Conservation (phyloP, 2,329 filamentous ascomycete genomes). For the Stachybotrys elegans region DNA sequence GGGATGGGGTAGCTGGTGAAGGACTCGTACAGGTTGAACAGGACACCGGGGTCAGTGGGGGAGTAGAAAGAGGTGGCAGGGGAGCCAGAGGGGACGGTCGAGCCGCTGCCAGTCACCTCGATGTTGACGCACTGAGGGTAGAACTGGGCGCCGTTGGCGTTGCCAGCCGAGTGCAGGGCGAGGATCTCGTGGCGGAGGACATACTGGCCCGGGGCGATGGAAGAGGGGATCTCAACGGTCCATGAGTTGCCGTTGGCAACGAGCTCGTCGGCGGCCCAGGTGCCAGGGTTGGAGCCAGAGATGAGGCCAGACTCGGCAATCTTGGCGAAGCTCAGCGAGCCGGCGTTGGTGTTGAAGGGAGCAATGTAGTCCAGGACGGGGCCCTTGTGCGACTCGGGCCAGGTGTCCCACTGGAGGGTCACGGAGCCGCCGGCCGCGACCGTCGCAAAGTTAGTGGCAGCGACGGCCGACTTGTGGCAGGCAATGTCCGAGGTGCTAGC, state of each 20-base stretch:
- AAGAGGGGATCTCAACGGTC: constrained; percentile 25
- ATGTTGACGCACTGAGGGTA: constrained; percentile 49
- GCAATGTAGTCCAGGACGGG: constrained; percentile 62
- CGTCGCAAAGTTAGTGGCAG: constrained; percentile 30
- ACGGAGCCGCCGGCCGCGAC: constrained; percentile 35
- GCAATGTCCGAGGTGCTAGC: constrained; percentile 36
- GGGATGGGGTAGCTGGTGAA: constrained; percentile 19
- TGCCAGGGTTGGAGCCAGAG: constrained; percentile 35
- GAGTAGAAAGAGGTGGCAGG: constrained; percentile 24
- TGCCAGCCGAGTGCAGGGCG: constrained; percentile 37
- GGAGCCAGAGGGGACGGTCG: constrained; percentile 24
- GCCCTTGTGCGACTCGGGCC: constrained; percentile 39
- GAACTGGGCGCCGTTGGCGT: constrained; percentile 42
- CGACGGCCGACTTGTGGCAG: constrained; percentile 36
- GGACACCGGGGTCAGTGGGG: constrained; percentile 22
- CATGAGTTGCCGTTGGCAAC: constrained; percentile 31
- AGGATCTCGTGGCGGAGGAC: constrained; percentile 49
- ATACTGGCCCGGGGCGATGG: constrained; percentile 33
- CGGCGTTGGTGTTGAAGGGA: constrained; percentile 48
- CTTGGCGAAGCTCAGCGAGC: constrained; percentile 56
- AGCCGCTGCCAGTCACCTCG: constrained; percentile 34
- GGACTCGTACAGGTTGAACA: constrained; percentile 25
- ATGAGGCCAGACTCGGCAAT: constrained; percentile 48
- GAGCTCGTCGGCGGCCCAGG: constrained; percentile 34
- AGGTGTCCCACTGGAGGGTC: constrained; percentile 34